Conservation (phyloP, 208 protist genomes). For the Acanthamoeba triangularis region DNA sequence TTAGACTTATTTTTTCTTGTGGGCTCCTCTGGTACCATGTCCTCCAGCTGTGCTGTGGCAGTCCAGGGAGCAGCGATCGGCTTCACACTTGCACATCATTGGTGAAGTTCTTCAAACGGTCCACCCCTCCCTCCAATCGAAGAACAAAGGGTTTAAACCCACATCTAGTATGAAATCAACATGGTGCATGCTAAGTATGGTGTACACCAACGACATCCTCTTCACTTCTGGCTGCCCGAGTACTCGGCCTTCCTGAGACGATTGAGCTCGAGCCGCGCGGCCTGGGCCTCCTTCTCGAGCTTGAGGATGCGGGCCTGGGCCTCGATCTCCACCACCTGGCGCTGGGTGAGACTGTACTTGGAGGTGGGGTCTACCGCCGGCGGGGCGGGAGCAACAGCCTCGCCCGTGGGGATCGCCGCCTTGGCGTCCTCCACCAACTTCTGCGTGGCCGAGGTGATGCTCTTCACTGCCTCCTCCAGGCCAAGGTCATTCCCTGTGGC, state of each 20-base stretch:
- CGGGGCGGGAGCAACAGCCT: not conserved
- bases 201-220: not conserved
- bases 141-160: too few species aligned
- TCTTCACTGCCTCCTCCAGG: not conserved
- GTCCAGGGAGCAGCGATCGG: not conserved
- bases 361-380: not conserved
- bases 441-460: not conserved
- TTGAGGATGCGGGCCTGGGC: not conserved
- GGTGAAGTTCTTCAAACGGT: conserved; percentile 5
- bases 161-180: too few species aligned
- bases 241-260: not conserved
- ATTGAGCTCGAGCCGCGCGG: not conserved
- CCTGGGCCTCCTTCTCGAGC: conserved; percentile 1
- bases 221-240: not conserved
- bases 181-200: not conserved
- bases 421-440: not conserved
- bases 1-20: conserved; percentile 6
- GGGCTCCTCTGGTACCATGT: not conserved
- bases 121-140: too few species aligned
- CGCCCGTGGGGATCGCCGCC: not conserved
- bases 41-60: not conserved
- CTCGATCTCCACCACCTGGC: conserved; percentile 32
- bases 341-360: not conserved
- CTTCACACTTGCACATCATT: not conserved
- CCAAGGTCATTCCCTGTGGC: not conserved